Evolutionary conservation across 164 flowering plant species (phyloP).

Genomic region (Tinospora cordifolia): DNA sequence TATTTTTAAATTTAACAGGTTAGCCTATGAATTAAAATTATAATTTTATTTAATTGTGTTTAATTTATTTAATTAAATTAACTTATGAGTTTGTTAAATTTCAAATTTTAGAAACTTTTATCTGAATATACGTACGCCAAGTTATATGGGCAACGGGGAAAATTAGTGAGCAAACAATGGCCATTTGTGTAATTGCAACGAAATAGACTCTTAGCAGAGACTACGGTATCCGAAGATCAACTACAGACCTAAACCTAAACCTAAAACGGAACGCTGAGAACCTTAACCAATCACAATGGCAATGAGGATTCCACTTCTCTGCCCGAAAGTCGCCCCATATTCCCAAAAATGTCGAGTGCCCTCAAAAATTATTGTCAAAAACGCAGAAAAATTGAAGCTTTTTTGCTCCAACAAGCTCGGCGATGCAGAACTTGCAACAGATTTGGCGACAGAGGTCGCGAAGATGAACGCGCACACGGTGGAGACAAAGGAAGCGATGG

Average conservation of each 20-base stretch:
- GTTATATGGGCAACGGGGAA: too few relatives aligned
- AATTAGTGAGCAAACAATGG: not conserved
- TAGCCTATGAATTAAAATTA: too few relatives aligned
- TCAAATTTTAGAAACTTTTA: too few relatives aligned
- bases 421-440: slow-evolving; percentile 40
- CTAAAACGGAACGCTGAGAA: not conserved
- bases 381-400: slow-evolving; percentile 10
- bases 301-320: slow-evolving; percentile 14
- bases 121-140: too few relatives aligned
- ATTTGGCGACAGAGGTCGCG: slow-evolving; percentile 35
- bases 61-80: too few relatives aligned
- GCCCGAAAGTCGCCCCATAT: slow-evolving; percentile 13
- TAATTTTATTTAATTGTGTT: too few relatives aligned
- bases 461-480: slow-evolving; percentile 27
- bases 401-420: slow-evolving; percentile 25
- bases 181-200: not conserved
- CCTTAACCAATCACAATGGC: slow-evolving; percentile 24
- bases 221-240: not conserved
- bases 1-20: too few relatives aligned
- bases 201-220: not conserved
- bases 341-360: slow-evolving; percentile 7
- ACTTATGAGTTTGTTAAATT: too few relatives aligned
- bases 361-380: not conserved
- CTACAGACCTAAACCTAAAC: not conserved
- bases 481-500: slow-evolving; percentile 55